Conservation (phyloP, 805 yeast genomes). For the Tetrapisispora nanseiensis region DNA sequence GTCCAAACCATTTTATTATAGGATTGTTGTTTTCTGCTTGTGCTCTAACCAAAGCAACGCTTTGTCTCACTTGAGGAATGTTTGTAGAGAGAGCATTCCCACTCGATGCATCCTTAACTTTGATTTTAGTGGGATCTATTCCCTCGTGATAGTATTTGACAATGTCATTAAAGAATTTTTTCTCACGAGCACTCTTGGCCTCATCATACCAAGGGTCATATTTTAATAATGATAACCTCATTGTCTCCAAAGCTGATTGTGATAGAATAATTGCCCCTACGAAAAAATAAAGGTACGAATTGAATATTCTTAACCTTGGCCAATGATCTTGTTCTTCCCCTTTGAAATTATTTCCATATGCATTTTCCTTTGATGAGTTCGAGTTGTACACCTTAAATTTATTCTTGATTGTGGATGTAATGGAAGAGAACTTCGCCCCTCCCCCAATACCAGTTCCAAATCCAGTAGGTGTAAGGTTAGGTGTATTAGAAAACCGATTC, state of each 20-base stretch:
- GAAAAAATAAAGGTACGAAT: conserved; percentile 27
- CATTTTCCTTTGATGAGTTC: not conserved
- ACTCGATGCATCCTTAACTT: conserved; percentile 25
- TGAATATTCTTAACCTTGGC: conserved; percentile 18
- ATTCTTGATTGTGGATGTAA: conserved; percentile 7
- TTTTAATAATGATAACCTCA: conserved; percentile 36
- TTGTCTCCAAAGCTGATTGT: conserved; percentile 46
- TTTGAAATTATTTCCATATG: conserved; percentile 7
- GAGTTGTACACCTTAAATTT: not conserved
- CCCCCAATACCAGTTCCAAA: no score
- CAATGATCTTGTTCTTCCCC: conserved; percentile 7
- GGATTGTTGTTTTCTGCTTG: conserved; percentile 36
- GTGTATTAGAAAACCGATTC: conserved; percentile 24
- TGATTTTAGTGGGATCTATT: conserved; percentile 27
- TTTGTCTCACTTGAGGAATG: conserved; percentile 27
- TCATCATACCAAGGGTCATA: conserved; percentile 70
- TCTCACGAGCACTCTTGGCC: conserved; percentile 43
- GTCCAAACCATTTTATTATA: conserved; percentile 60
- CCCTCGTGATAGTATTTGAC: conserved; percentile 28
- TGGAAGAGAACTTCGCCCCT: no score
- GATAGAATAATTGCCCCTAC: conserved; percentile 42
- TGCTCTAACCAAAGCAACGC: conserved; percentile 35
- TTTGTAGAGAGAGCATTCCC: conserved; percentile 24
- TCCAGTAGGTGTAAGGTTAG: conserved; percentile 13
- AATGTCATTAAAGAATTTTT: conserved; percentile 30